Evolutionary conservation across 192 early-diverging fungal genomes (phyloP).

Genomic region (Coemansia sp.): DNA sequence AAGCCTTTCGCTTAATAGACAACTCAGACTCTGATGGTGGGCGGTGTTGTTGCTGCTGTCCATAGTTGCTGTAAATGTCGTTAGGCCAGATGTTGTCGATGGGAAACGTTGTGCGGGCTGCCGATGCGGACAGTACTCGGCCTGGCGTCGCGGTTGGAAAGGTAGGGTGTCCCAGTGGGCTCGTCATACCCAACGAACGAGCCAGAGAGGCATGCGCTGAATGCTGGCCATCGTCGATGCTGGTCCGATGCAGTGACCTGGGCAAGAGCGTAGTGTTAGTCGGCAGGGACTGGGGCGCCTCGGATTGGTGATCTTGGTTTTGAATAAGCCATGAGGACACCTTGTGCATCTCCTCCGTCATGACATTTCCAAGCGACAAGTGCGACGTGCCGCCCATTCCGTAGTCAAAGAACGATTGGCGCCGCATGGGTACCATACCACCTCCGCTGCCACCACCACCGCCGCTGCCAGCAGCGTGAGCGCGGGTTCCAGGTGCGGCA

Average conservation of each 20-base stretch:
- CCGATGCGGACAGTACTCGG: background rate
- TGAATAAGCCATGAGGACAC: constrained; percentile 53
- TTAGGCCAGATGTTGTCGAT: background rate
- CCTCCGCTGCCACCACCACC: background rate
- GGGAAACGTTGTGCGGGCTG: background rate
- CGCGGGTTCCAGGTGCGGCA: background rate
- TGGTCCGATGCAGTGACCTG: background rate
- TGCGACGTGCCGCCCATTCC: constrained; percentile 42
- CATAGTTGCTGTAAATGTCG: background rate
- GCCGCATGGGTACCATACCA: constrained; percentile 26
- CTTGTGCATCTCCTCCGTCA: constrained; percentile 47
- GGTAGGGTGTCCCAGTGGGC: background rate
- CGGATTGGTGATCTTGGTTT: constrained; percentile 30
- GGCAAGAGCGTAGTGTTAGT: background rate
- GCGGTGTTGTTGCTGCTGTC: constrained; percentile 3
- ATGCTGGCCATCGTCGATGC: background rate
- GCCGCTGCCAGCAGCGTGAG: constrained; percentile 4
- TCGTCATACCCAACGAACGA: background rate
- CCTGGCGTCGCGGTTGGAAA: background rate
- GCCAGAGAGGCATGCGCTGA: background rate
- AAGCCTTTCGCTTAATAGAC: constrained; percentile 49
- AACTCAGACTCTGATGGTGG: constrained; percentile 43
- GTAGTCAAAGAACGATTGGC: constrained; percentile 38
- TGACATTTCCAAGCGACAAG: constrained; percentile 44
- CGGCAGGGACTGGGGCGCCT: background rate